Evolutionary conservation across 2,329 filamentous ascomycete species (phyloP).

Genomic region (Tolypocladium capitatum): DNA sequence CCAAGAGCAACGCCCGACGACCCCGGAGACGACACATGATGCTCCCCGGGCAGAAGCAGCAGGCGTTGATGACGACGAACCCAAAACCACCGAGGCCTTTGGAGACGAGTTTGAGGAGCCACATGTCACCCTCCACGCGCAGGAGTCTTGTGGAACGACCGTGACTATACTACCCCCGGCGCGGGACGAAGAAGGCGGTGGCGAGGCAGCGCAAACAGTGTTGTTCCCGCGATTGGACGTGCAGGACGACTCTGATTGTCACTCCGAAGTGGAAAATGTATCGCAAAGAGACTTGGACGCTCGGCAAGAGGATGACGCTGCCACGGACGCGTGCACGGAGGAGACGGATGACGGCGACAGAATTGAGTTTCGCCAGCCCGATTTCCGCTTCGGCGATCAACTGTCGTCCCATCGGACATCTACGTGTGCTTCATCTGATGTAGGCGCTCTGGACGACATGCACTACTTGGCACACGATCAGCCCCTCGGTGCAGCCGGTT

Average conservation of each 20-base stretch:
- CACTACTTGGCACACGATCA: constrained; percentile 13
- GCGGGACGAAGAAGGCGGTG: constrained; percentile 6
- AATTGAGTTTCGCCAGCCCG: constrained; percentile 13
- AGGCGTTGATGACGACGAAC: constrained; percentile 3
- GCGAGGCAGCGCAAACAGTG: constrained; percentile 9
- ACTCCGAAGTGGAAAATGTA: constrained; percentile 19
- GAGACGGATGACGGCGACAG: constrained; percentile 19
- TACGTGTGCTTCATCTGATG: constrained; percentile 26
- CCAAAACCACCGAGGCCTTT: constrained; percentile 16
- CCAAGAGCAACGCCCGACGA: constrained; percentile 5
- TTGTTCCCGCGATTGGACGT: constrained; percentile 22
- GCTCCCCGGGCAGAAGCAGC: constrained; percentile 7
- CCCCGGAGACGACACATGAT: constrained; percentile 7
- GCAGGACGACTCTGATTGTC: constrained; percentile 25
- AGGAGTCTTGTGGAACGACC: constrained; percentile 25
- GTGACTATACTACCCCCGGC: constrained; percentile 35
- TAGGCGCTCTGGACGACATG: constrained; percentile 14
- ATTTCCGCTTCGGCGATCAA: constrained; percentile 15
- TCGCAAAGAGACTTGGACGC: constrained; percentile 11
- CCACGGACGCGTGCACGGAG: constrained; percentile 23
- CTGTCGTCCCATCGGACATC: constrained; percentile 23
- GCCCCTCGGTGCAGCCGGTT: constrained; percentile 21
- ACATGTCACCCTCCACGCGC: constrained; percentile 5
- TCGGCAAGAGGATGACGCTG: constrained; percentile 16
- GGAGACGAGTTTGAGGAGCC: constrained; percentile 24